A percentile compares a stretch with the other conserved stretches of the same genome.
Evolutionary conservation across 75 land plant genomes (phyloP).

Genomic region (Picea glauca): DNA sequence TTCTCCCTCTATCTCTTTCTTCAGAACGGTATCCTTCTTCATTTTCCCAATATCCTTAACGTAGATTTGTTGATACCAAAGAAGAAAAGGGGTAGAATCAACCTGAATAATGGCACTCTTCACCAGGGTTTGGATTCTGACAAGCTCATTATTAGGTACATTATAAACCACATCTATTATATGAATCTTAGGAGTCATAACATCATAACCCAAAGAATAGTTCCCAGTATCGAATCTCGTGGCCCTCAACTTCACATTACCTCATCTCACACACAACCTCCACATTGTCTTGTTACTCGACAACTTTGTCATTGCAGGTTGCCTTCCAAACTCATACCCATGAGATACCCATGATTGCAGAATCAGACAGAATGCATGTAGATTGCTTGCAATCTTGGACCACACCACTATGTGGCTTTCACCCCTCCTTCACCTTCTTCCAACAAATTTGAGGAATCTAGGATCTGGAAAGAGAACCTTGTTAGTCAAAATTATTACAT

Average conservation of each 20-base stretch:
- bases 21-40: no score
- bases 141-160: slow-evolving; percentile 83
- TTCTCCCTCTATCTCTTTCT: no score
- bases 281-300: slow-evolving; percentile 69
- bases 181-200: slow-evolving; percentile 65
- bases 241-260: slow-evolving; percentile 73
- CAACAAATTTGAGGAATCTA: not conserved
- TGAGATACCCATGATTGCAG: not conserved
- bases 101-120: slow-evolving; percentile 41
- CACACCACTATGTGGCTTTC: no score
- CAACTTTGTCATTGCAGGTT: slow-evolving; percentile 75
- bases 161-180: slow-evolving; percentile 78
- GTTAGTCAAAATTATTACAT: not conserved
- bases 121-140: slow-evolving; percentile 73
- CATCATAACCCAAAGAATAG: slow-evolving; percentile 79
- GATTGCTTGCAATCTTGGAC: no score
- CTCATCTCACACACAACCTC: slow-evolving; percentile 62
- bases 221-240: slow-evolving; percentile 71
- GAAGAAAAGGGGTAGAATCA: no score
- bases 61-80: no score
- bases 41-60: no score
- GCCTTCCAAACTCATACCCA: slow-evolving; percentile 71
- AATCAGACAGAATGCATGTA: no score
- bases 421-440: no score
- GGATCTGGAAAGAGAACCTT: not conserved